phyloP scores from a whole-genome alignment of 108 stramenopile species.

The Nannochloropsis oceanica region DNA sequence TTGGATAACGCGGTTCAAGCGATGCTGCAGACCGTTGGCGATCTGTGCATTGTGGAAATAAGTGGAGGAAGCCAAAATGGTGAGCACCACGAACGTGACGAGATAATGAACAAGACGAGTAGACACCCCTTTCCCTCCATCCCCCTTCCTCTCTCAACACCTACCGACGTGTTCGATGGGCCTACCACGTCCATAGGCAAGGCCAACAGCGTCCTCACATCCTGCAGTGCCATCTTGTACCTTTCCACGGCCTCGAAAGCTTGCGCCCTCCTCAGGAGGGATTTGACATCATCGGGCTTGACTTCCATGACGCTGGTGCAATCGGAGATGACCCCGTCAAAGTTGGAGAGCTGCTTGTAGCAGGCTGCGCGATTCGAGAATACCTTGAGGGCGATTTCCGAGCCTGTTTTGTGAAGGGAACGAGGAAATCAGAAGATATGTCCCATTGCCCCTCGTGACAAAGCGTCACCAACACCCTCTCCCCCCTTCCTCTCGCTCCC shows the following conservation, averaged over 20 bases:
- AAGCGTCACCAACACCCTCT: not conserved
- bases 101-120: not conserved
- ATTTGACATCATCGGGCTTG: conserved; percentile 90
- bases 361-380: conserved; percentile 91
- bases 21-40: conserved; percentile 51
- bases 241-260: conserved; percentile 77
- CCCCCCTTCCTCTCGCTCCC: no score
- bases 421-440: not conserved
- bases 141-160: conserved; percentile 68
- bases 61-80: not conserved
- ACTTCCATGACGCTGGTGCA: conserved; percentile 87
- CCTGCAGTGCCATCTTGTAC: conserved; percentile 82
- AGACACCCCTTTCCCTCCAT: not conserved
- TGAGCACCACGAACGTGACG: not conserved
- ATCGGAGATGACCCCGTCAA: conserved; percentile 86
- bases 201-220: conserved; percentile 79
- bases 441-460: not conserved
- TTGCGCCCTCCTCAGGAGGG: conserved; percentile 91
- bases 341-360: conserved; percentile 98
- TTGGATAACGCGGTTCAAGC: conserved; percentile 79
- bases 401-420: not conserved
- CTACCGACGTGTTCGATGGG: conserved; percentile 69
- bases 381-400: conserved; percentile 79
- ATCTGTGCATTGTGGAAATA: not conserved
- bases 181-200: conserved; percentile 75